Evolutionary conservation across 2,329 filamentous ascomycete genomes (phyloP), one percentile per base, ranked within the genome.

Genomic region (Periconia digitata): DNA sequence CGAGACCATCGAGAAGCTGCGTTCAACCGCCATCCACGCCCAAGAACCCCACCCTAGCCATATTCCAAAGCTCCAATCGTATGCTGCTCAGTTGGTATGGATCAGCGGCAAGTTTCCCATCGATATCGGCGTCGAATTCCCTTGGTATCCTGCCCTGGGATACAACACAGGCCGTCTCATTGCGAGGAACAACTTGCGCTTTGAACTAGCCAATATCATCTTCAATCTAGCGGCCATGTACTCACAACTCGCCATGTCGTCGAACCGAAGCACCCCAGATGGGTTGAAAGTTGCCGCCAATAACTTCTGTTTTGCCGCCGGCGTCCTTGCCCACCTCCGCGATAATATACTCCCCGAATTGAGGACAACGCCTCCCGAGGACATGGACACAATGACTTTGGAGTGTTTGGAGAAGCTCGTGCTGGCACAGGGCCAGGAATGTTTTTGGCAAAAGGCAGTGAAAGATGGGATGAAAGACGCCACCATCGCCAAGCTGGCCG

Each of bases 391-490:
- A 43, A 82, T 89, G 63, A 96, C 92, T 0, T 78, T 99, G 40
- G 88, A 92, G 61, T 90, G 89, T 44, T 74, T 97, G 39, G 83
- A 89, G 59, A 84, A 92, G 68, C 79, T 99, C 23, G 84, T 95
- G 69, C 80, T 99, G 8, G 92, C 92, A 1, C 91, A 99, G 69
- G 92, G 88, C 22, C 94, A 99, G 67, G 94, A 99, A 74, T 97
- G 92, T 68, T 97, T 94, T 72, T 99, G 94, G 94, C 88, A 94
- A 60, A 97, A 96, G 69, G 92, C 94, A 1, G 92, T 95, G 49
- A 92, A 95, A 76, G 92, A 96, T 67, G 85, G 86, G 20, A 85
- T 96, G 74, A 96, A 95, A 70, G 94, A 99, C 67, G 88, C 85
- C 1, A 90, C 87, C 0, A 95, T 99, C 53, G 89, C 94, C 2